Evolutionary conservation across 2,329 filamentous ascomycete genomes (phyloP).

Genomic region (Didymella arachidicola): DNA sequence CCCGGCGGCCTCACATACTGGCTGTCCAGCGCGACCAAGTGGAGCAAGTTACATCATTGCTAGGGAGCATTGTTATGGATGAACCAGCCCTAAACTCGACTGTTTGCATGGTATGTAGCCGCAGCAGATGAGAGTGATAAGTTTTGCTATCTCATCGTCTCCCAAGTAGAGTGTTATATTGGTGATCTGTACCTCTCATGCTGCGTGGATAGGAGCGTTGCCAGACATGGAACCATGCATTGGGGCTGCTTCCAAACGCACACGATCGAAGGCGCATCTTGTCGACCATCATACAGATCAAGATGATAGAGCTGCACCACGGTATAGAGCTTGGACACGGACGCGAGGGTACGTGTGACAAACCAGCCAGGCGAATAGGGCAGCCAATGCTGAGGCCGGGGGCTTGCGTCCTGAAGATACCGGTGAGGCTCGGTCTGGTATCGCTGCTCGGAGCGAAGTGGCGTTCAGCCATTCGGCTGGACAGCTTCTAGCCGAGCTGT

Average conservation of each 20-base stretch:
- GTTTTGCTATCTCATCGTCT: not conserved
- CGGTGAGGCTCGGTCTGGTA: not conserved
- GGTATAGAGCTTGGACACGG: not conserved
- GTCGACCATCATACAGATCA: not conserved
- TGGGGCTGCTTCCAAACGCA: not conserved
- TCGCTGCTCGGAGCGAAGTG: not conserved
- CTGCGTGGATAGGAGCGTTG: not conserved
- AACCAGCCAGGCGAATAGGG: not conserved
- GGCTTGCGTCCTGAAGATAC: conserved; percentile 4
- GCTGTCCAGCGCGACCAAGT: not conserved
- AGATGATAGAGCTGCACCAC: not conserved
- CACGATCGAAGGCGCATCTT: not conserved
- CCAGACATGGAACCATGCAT: not conserved
- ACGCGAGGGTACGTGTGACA: not conserved
- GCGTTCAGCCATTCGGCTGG: not conserved
- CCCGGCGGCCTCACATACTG: not conserved
- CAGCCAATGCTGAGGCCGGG: not conserved
- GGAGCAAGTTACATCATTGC: not conserved
- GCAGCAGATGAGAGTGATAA: not conserved
- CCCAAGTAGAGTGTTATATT: not conserved
- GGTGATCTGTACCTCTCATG: not conserved
- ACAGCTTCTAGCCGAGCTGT: not conserved
- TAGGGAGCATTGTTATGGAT: not conserved
- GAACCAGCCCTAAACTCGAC: no score
- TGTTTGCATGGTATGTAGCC: not conserved